These are phyloP conservation scores for Punica granatum DNA, from an alignment of 345 rosid species.

Conservation along the genomic window DNA sequence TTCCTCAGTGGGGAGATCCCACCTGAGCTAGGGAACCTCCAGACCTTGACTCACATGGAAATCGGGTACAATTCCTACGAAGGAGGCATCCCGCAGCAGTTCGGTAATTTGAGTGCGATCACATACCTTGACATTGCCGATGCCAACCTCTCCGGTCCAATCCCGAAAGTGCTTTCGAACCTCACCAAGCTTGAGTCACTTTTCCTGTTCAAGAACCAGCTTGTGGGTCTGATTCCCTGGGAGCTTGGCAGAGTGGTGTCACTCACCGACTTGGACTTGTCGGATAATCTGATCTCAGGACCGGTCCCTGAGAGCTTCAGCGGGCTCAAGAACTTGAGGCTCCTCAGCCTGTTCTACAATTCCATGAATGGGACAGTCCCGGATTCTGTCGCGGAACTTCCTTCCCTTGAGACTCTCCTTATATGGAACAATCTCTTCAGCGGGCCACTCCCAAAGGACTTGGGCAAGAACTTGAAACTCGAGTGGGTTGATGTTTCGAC, in stretches of 20 bases:
- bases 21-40: conserved; percentile 56
- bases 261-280: conserved; percentile 75
- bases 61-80: conserved; percentile 81
- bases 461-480: conserved; percentile 72
- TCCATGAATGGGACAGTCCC: conserved; percentile 81
- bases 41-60: conserved; percentile 76
- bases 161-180: conserved; percentile 66
- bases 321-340: conserved; percentile 55
- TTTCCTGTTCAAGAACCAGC: conserved; percentile 78
- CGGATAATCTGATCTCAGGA: conserved; percentile 69
- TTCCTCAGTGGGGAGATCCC: conserved; percentile 55
- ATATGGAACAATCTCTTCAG: conserved; percentile 82
- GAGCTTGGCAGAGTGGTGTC: conserved; percentile 50
- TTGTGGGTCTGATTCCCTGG: conserved; percentile 56
- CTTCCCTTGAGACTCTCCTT: conserved; percentile 69
- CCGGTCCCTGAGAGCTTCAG: conserved; percentile 69
- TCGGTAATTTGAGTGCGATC: conserved; percentile 72
- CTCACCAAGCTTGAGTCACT: conserved; percentile 75
- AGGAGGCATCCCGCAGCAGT: conserved; percentile 69
- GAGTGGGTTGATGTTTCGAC: conserved; percentile 88
- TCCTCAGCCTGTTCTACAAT: conserved; percentile 81
- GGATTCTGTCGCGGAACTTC: conserved; percentile 59
- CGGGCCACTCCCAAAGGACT: conserved; percentile 67
- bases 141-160: conserved; percentile 66
- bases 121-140: conserved; percentile 83